These are phyloP conservation scores for Aspergillus taichungensis DNA, from an alignment of 495 filamentous ascomycete genomes.

Conservation along the genomic window DNA sequence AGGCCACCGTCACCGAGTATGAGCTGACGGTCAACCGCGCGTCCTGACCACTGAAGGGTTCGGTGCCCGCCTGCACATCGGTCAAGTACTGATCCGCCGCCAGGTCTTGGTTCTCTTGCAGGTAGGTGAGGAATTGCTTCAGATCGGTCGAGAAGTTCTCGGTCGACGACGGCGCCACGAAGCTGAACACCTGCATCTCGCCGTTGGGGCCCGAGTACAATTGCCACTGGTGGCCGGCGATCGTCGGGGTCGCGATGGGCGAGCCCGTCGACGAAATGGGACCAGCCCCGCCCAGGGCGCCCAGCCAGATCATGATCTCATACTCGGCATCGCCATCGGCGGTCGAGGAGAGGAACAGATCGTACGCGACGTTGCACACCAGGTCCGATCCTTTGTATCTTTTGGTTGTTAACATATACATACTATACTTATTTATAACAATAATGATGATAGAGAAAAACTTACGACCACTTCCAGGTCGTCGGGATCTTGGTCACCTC, in stretches of 20 bases:
- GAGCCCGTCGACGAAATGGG: constrained; percentile 52
- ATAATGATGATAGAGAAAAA: not conserved
- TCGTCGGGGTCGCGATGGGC: constrained; percentile 42
- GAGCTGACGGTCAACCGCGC: constrained; percentile 27
- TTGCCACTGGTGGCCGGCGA: constrained; percentile 43
- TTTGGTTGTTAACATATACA: constrained; percentile 9
- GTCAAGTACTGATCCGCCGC: constrained; percentile 44
- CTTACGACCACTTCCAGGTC: constrained; percentile 46
- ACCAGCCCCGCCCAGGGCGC: constrained; percentile 50
- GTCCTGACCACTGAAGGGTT: constrained; percentile 41
- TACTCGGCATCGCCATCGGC: constrained; percentile 41
- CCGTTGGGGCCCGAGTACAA: constrained; percentile 51
- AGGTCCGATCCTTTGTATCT: constrained; percentile 45
- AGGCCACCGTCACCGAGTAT: constrained; percentile 35
- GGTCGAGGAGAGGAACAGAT: constrained; percentile 49
- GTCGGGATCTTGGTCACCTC: constrained; percentile 42
- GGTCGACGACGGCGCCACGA: constrained; percentile 42
- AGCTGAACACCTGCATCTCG: constrained; percentile 49
- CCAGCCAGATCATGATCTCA: constrained; percentile 70
- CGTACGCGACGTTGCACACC: constrained; percentile 58
- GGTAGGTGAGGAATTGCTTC: constrained; percentile 48
- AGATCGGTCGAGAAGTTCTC: constrained; percentile 48
- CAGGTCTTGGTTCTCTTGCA: constrained; percentile 41
- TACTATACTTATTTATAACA: not conserved
- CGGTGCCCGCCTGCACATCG: constrained; percentile 48